Base-by-base conservation (phyloP, 202 grass and related monocot species). In the Setaria italica region DNA sequence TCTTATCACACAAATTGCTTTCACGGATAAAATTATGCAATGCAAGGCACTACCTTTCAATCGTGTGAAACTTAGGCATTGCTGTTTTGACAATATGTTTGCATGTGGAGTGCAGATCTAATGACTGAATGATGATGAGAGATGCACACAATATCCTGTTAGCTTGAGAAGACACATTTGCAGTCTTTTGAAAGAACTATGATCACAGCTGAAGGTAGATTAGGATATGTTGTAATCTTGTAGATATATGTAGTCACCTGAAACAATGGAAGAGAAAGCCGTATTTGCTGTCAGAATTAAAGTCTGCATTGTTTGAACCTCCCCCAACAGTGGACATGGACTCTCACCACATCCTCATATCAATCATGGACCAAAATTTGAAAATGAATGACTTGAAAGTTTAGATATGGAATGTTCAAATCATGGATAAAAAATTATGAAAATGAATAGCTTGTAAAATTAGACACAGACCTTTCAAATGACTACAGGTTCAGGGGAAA, bases 121-220 rank as follows among this genome's bases (percentile, higher is more conserved):
- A 29, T 16, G 62, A 84, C 37, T 19, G 70, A 70, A 85, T 54
- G 11, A 20, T 19, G 37, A 77, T 81, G 14, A 76, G 62, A 90
- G 82, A 79, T 90, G 84, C 84, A 74, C 29, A 2, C 12, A 1
- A 9, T n/a, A 45, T 34, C 17, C 50, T 70, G 17, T 70, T 45
- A 21, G 39, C 67, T 70, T 1, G 0, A 70, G 19, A 45, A 45
- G 41, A 70, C 4, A 5, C 66, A 68, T 6, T 20, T 32, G 49
- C 12, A 70, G 9, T 45, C 12, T 47, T 60, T 59, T 82, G 53
- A 9, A 82, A 19, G 10, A 33, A 25, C 25, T 11, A 72, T 32
- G 3, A 71, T 42, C 35, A 45, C 17, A 43, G 20, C 67, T 46
- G 67, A 46, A 70, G 41, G 68, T 46, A 21, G 35, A 41, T 20